Evolutionary conservation across 2,329 filamentous ascomycete genomes (phyloP).

Genomic region (Saccharata proteae): DNA sequence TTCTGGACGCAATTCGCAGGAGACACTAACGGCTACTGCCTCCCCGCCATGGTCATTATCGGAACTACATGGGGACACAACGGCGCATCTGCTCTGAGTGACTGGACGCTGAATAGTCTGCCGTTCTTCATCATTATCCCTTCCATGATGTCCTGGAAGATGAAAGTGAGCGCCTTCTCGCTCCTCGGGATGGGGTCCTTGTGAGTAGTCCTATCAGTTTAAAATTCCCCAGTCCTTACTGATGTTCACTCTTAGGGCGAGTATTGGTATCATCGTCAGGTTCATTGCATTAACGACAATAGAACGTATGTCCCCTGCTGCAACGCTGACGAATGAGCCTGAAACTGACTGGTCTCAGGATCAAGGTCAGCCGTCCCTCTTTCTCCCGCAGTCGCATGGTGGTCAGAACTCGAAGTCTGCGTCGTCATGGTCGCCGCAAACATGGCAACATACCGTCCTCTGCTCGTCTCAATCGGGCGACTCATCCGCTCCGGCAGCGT

Average conservation of each 20-base stretch:
- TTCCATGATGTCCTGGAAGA: slow-evolving; percentile 1
- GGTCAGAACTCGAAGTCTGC: slow-evolving; percentile 2
- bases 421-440: slow-evolving; percentile 6
- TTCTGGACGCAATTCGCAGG: slow-evolving; percentile 5
- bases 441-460: slow-evolving; percentile 4
- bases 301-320: background rate
- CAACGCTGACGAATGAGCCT: no score
- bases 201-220: background rate
- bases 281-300: slow-evolving; percentile 6
- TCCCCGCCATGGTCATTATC: background rate
- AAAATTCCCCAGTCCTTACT: background rate
- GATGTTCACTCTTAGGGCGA: background rate
- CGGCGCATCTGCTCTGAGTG: slow-evolving; percentile 1
- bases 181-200: slow-evolving; percentile 4
- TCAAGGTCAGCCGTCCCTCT: slow-evolving; percentile 4
- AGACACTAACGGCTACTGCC: slow-evolving; percentile 1
- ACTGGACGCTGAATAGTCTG: slow-evolving; percentile 2
- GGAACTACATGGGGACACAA: slow-evolving; percentile 4
- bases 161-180: slow-evolving; percentile 3
- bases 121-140: slow-evolving; percentile 6
- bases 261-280: slow-evolving; percentile 4
- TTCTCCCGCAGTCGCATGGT: slow-evolving; percentile 6
- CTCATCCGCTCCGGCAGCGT: no score
- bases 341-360: background rate
- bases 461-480: slow-evolving; percentile 3